Evolutionary conservation across 805 yeast genomes (phyloP), one percentile per base, ranked within the genome.

Genomic region (Yamadazyma akitaensis): DNA sequence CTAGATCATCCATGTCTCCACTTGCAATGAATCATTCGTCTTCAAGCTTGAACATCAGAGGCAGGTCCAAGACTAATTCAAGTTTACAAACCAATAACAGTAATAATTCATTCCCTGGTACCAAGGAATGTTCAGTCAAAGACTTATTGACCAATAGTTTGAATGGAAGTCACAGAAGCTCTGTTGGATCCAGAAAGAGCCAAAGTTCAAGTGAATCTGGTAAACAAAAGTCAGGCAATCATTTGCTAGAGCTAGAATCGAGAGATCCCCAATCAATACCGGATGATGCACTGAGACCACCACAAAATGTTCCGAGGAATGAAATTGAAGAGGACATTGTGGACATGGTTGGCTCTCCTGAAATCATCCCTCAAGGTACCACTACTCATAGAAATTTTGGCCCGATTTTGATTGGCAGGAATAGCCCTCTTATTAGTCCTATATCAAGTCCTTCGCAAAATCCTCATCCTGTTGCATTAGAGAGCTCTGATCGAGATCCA

Each of bases 291-390:
- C 24, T 21, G 24, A 21, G 9, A 12, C 32, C 5, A 28, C 32
- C 9, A 25, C n/a, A 14, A 28, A 26, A 25, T 38, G 21, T 13
- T 11, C 19, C 37, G 9, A 7, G 24, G 17, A 18, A 19, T n/a
- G 38, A 36, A 41, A 37, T 42, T 31, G 53, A 43, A 28, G 55
- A 52, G 30, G 56, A 52, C 40, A 52, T 52, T 3, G 56, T 52
- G 10, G 41, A 52, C 34, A 34, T 52, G 49, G 16, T 47, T 8
- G 48, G 47, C 3, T 36, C 51, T 8, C 47, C 51, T 1, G 47
- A 47, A 16, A 34, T 47, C 10, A 30, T 43, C 5, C 56, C 51
- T 13, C 40, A 46, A 9, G 53, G 50, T 5, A 50, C 50, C 13
- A 50, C 51, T 42, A 51, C 53, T 11, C 42, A 45, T 21, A 43